Evolutionary conservation across 2,329 filamentous ascomycete species (phyloP).

Genomic region (Fusarium sp.): DNA sequence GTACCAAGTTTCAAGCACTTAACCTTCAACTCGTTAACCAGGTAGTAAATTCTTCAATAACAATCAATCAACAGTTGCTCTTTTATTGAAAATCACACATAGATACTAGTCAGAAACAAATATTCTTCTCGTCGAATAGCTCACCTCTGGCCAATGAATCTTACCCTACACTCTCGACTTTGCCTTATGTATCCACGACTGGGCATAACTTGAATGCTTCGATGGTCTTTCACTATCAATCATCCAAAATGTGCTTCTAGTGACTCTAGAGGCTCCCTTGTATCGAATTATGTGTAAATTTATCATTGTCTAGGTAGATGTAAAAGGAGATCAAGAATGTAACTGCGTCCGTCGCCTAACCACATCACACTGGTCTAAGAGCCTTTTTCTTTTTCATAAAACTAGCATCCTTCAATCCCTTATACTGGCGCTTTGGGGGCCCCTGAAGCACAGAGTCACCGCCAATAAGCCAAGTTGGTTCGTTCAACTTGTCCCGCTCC

Average conservation of each 20-base stretch:
- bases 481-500: not conserved
- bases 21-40: not conserved
- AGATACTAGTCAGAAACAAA: not conserved
- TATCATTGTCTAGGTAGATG: not conserved
- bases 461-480: slow-evolving; percentile 6
- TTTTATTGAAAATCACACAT: not conserved
- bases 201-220: not conserved
- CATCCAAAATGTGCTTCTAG: not conserved
- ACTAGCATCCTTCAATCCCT: too few species aligned
- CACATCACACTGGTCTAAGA: not conserved
- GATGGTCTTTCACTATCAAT: not conserved
- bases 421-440: not conserved
- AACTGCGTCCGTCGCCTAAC: not conserved
- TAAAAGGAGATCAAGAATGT: not conserved
- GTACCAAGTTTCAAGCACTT: not conserved
- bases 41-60: not conserved
- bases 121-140: not conserved
- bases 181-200: not conserved
- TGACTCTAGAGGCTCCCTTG: not conserved
- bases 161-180: not conserved
- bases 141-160: not conserved
- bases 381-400: not conserved
- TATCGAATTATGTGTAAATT: not conserved
- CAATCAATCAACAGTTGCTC: not conserved
- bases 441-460: not conserved